Evolutionary conservation across 345 rosid genomes (phyloP), one percentile per base, ranked within the genome.

Genomic region (Hibiscus trionum): DNA sequence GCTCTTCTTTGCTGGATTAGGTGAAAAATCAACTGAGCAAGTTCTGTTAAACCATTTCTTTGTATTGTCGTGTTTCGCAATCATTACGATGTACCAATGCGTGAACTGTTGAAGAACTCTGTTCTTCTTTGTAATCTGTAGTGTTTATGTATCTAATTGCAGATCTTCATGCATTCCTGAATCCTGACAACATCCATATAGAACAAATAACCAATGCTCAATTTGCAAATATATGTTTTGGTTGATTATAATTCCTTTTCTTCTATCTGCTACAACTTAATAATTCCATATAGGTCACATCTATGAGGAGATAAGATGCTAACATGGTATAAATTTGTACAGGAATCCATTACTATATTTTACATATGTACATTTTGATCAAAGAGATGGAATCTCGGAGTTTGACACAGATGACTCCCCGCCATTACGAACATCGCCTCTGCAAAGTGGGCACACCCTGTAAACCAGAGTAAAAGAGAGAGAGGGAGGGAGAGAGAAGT

Each of bases 361-460:
- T 69, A 9, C 11, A 29, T 69, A 78, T 75, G 33, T 73, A 78
- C 79, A 77, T 47, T 66, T 73, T 44, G 19, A 52, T 80, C 81
- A 85, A 71, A 69, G 31, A n/a, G 76, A 72, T 26, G 84, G 73
- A 8, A 72, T 71, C 80, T 83, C 88, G 1, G 84, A 29, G 75
- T 72, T 72, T 14, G 77, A 64, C 44, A 37, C 71, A 35, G 87
- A 71, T 17, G 71, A 7, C 16, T 70, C 85, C 55, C 46, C 72
- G 70, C 69, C 82, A 19, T 82, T 81, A 39, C 89, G 76, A 70
- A 90, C 96, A 74, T 88, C 90, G 66, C 89, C 88, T 31, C 96
- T 86, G 68, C 92, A 90, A 10, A 90, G 87, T 0, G 91, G 92
- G 73, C 96, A 90, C n/a, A 90, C 81, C 75, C 92, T 88, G 85